phyloP scores from a whole-genome alignment of 1,139 yeast genomes.

The Blastobotrys illinoisensis region DNA sequence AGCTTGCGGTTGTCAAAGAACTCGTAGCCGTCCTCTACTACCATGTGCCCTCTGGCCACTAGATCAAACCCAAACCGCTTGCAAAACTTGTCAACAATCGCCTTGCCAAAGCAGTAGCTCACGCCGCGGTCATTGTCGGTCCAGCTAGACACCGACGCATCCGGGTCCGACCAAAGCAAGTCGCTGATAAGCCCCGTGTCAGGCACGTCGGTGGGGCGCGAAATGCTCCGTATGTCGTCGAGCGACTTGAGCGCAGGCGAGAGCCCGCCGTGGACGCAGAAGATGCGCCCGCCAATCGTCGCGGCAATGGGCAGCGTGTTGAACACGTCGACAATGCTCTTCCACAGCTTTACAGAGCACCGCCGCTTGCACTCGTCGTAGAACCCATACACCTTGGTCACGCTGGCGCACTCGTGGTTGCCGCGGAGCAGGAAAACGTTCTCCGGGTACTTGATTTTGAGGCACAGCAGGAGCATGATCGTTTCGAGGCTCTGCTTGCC shows the following conservation, averaged over 20 bases:
- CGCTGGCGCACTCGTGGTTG: constrained; percentile 79
- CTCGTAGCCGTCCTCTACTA: constrained; percentile 89
- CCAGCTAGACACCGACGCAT: constrained; percentile 61
- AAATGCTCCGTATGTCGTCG: constrained; percentile 62
- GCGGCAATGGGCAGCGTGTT: constrained; percentile 86
- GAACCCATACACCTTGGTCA: constrained; percentile 80
- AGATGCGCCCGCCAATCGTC: constrained; percentile 74
- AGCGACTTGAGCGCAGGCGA: constrained; percentile 67
- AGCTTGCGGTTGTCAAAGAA: constrained; percentile 71
- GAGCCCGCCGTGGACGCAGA: constrained; percentile 86
- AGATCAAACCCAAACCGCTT: constrained; percentile 68
- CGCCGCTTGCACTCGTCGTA: constrained; percentile 85
- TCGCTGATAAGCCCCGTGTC: constrained; percentile 78
- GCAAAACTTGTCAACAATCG: constrained; percentile 68
- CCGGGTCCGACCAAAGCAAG: constrained; percentile 86
- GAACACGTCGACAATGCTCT: constrained; percentile 71
- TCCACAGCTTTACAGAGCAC: constrained; percentile 65
- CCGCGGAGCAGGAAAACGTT: constrained; percentile 80
- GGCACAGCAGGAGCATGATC: constrained; percentile 61
- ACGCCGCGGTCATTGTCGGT: constrained; percentile 84
- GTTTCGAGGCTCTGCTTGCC: constrained; percentile 83
- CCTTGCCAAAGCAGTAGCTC: constrained; percentile 71
- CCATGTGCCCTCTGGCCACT: constrained; percentile 87
- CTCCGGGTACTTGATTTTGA: constrained; percentile 77
- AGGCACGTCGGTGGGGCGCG: constrained; percentile 83